A percentile compares a stretch with the other conserved stretches of the same genome.
Evolutionary conservation across 345 rosid species (phyloP).

Genomic region (Carallia pectinifolia): DNA sequence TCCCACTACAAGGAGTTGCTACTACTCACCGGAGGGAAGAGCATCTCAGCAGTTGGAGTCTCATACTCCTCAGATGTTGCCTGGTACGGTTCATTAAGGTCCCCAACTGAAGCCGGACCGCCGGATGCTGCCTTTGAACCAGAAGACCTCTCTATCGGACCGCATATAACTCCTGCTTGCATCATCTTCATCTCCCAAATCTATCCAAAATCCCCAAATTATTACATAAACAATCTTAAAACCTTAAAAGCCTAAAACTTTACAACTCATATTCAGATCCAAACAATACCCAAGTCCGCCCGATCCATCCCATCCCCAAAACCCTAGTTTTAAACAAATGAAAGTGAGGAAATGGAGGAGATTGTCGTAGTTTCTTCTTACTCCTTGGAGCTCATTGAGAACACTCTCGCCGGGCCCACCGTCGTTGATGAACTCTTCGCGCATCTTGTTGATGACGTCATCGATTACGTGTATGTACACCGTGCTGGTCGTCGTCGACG

Average conservation of each 20-base stretch:
- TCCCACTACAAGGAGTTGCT: neutral
- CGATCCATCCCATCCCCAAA: neutral
- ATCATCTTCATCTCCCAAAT: constrained; percentile 97
- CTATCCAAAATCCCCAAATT: constrained; percentile 35
- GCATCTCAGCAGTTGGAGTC: constrained; percentile 96
- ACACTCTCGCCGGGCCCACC: constrained; percentile 88
- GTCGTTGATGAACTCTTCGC: constrained; percentile 76
- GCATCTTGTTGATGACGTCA: constrained; percentile 83
- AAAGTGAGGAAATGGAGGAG: neutral
- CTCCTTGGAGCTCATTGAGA: constrained; percentile 88
- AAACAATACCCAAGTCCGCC: constrained; percentile 5
- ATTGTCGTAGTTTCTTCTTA: constrained; percentile 25
- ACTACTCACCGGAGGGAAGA: constrained; percentile 78
- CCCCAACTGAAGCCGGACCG: constrained; percentile 71
- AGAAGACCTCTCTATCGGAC: constrained; percentile 71
- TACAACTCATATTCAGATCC: constrained; percentile 31
- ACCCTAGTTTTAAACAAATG: neutral
- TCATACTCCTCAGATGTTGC: constrained; percentile 83
- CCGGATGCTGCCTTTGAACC: constrained; percentile 56
- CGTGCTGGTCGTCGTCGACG: constrained; percentile 52
- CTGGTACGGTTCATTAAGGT: constrained; percentile 94
- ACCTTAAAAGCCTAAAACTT: constrained; percentile 32
- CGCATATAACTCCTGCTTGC: constrained; percentile 72
- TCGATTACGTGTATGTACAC: constrained; percentile 88
- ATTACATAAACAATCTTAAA: constrained; percentile 9